Evolutionary conservation across 1,139 yeast genomes (phyloP), one percentile per base, ranked within the genome.

Genomic region (Scheffersomyces lignicola): DNA sequence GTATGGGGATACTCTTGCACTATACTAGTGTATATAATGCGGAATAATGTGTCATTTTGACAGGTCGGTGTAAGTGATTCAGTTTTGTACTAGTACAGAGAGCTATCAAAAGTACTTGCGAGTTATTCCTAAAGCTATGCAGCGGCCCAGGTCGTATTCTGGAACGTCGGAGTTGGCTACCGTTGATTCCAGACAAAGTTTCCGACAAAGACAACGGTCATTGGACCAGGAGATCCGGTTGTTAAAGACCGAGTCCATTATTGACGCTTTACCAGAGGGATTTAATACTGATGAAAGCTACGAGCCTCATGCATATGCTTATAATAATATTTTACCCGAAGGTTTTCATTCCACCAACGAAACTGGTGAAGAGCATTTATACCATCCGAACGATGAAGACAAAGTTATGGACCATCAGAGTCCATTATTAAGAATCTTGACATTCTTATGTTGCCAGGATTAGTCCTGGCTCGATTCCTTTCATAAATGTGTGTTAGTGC

Each of bases 181-280:
- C 4, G 29, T 26, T 6, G 13, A 14, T 26, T 26, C 29, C 5
- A 5, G 29, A 15, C 10, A 12, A 5, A 7, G 13, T 7, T 26
- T 26, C 18, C 18, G 32, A 7, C 29, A 31, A 11, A 25, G 38
- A n/a, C 32, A 33, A 31, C 25, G 18, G 18, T 31, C 32, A 16
- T 22, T 35, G 5, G 38, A 35, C 14, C 23, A 18, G 3, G 35
- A 35, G 20, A 13, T 35, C 9, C 30, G 33, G 11, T 30, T 12
- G 11, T 20, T 23, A 5, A 33, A 35, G 24, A 26, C 38, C 11
- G 23, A 13, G 9, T 35, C 32, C 11, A 31, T 32, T 8, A 24
- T 15, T 15, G 32, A 32, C 14, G 35, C 38, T 2, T 17, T 35
- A 14, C 38, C 38, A 4, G 38, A 35, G 24, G 38, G 38, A 1